Conservation (phyloP, 164 flowering plant genomes). For the Aristolochia contorta region DNA sequence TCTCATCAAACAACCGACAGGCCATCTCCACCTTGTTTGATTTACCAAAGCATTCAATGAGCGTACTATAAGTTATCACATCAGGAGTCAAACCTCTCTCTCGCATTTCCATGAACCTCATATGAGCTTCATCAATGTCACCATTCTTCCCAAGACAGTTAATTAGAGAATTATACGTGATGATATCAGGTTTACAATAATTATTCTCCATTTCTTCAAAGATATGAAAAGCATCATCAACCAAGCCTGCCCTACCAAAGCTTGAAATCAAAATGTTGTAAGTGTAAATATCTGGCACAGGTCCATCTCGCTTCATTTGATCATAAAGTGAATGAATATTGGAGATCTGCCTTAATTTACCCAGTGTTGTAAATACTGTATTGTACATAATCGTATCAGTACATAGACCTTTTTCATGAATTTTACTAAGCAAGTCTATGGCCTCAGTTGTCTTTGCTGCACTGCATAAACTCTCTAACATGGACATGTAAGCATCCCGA, state of each 20-base stretch:
- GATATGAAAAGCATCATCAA: constrained; percentile 51
- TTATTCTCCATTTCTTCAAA: constrained; percentile 81
- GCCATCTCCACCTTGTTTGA: constrained; percentile 80
- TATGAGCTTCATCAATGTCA: constrained; percentile 90
- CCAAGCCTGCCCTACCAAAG: constrained; percentile 68
- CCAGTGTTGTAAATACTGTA: constrained; percentile 68
- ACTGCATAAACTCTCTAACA: constrained; percentile 75
- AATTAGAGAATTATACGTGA: constrained; percentile 81
- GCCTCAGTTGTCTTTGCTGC: constrained; percentile 68
- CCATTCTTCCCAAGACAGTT: constrained; percentile 92
- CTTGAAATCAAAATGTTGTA: constrained; percentile 81
- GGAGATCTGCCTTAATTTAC: constrained; percentile 56
- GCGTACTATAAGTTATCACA: constrained; percentile 87
- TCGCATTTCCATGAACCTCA: constrained; percentile 84
- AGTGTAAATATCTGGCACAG: constrained; percentile 72
- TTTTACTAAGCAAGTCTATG: constrained; percentile 56
- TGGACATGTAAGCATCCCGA: constrained; percentile 66
- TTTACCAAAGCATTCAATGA: constrained; percentile 96
- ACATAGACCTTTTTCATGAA: constrained; percentile 67
- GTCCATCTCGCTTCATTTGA: constrained; percentile 74
- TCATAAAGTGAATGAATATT: constrained; percentile 61
- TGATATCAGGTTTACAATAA: constrained; percentile 57
- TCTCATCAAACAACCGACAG: constrained; percentile 65
- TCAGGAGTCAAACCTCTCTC: constrained; percentile 88
- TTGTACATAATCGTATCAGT: constrained; percentile 75